Evolutionary conservation across 768 basidiomycete genomes (phyloP).

Genomic region (Lactarius psammicola): DNA sequence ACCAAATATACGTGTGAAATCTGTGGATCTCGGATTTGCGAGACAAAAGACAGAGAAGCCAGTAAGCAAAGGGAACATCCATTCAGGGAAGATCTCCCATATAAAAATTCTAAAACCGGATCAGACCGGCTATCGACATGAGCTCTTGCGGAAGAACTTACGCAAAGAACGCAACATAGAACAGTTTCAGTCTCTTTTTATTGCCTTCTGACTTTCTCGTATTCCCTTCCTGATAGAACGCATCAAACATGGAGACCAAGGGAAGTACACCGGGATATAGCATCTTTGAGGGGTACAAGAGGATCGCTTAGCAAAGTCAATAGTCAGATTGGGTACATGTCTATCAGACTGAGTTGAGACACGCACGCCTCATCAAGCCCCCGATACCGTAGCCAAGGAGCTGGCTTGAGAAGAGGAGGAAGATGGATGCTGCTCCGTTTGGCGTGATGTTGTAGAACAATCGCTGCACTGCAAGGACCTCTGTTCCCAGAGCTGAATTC

Average conservation of each 20-base stretch:
- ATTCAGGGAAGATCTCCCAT: slow-evolving; percentile 30
- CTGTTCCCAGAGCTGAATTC: slow-evolving; percentile 52
- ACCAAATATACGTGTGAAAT: slow-evolving; percentile 32
- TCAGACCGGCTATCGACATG: neutral
- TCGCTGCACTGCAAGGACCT: slow-evolving; percentile 51
- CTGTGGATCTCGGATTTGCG: slow-evolving; percentile 29
- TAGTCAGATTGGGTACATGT: neutral
- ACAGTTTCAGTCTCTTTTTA: slow-evolving; percentile 46
- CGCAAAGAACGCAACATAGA: slow-evolving; percentile 46
- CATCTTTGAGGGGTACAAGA: slow-evolving; percentile 56
- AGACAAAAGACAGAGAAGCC: slow-evolving; percentile 35
- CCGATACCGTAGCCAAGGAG: slow-evolving; percentile 54
- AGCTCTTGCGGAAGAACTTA: slow-evolving; percentile 19
- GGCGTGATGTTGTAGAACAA: slow-evolving; percentile 48
- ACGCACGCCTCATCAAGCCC: slow-evolving; percentile 49
- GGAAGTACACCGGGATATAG: slow-evolving; percentile 48
- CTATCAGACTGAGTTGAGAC: neutral
- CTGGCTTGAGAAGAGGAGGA: slow-evolving; percentile 40
- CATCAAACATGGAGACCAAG: slow-evolving; percentile 49
- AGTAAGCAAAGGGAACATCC: slow-evolving; percentile 31
- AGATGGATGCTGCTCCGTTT: slow-evolving; percentile 45
- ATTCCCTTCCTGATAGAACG: slow-evolving; percentile 44
- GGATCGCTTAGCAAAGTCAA: slow-evolving; percentile 36
- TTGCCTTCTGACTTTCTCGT: slow-evolving; percentile 28
- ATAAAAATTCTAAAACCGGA: slow-evolving; percentile 35